phyloP scores from a whole-genome alignment of 306 rosid species.

The Astragalus membranaceus region DNA sequence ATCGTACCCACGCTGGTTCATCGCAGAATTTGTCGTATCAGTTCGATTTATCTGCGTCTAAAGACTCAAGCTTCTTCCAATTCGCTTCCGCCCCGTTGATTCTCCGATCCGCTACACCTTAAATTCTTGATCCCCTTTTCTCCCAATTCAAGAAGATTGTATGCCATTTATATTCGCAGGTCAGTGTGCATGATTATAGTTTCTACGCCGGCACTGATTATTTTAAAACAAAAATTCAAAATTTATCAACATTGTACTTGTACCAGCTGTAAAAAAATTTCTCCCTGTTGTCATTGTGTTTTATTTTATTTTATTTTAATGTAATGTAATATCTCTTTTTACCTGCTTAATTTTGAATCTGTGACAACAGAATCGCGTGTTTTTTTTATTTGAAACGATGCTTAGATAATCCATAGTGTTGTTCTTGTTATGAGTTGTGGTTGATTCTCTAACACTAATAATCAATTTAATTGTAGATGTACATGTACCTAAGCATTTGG shows the following conservation, averaged over 20 bases:
- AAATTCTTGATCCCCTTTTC: neutral
- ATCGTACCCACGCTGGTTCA: neutral
- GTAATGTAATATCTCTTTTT: neutral
- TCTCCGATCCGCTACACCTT: conserved; percentile 37
- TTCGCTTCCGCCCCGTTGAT: conserved; percentile 3
- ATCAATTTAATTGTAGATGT: neutral
- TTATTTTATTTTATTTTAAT: conserved; percentile 11
- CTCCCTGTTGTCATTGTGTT: neutral
- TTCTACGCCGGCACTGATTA: neutral
- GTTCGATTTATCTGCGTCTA: conserved; percentile 19
- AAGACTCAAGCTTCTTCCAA: conserved; percentile 13
- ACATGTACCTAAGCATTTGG: neutral
- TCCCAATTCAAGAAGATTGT: conserved; percentile 17
- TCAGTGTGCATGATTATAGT: conserved; percentile 5
- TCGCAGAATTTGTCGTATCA: conserved; percentile 20
- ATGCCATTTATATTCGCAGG: conserved; percentile 13
- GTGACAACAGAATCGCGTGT: neutral
- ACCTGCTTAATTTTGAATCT: neutral
- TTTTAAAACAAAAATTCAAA: neutral
- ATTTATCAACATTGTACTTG: neutral
- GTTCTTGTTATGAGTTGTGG: neutral
- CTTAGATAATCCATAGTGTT: neutral
- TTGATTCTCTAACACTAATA: neutral
- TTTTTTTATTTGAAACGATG: conserved; percentile 1
- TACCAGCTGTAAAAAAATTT: neutral